Base-by-base conservation (phyloP, 31 red algal genomes). In the Odonthalia washingtoniensis region DNA sequence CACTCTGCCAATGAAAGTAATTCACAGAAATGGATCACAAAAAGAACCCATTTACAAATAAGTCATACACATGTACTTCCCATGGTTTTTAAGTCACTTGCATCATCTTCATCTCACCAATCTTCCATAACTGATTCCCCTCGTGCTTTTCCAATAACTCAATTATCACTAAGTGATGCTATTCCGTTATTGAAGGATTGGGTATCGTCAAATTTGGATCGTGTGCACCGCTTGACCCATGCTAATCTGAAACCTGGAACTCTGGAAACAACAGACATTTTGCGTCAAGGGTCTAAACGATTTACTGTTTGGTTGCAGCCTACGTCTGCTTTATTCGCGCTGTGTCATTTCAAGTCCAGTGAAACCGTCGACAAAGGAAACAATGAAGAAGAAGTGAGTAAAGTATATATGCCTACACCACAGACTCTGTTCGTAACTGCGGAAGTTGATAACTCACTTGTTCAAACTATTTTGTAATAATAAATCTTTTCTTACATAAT, bases 241-340 rank as follows among this genome's bases (percentile, higher is more conserved):
- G 74, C 81, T 40, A 90, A 90, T 64, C 43, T n/a, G 27, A 90
- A 82, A 69, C 78, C 87, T 34, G 78, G 87, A 5, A 67, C 87
- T 14, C 57, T 90, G 4, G 87, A 90, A 57, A 73, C 87, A 18
- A 43, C 87, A 4, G 0, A 90, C 5, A 70, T 90, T 16, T 52
- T 90, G 0, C 68, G 66, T 1, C 46, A 73, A 2, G 65, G 65
- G 4, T 81, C 49, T 38, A 60, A 65, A 0, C 31, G 46, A 40
- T 77, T 90, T 24, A 90, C 87, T 4, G 68, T 90, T 5, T 90
- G 87, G 87, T 61, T 90, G 14, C 77, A 90, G 42, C 87, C 87
- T 27, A 90, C 87, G 0, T 65, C 31, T 18, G 78, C 87, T 3
- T 45, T 18, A 14, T 77, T 66, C 27, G 65, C 78, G 0, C 32